phyloP scores from a whole-genome alignment of 2,329 filamentous ascomycete genomes.

The Aspergillus melleus region DNA sequence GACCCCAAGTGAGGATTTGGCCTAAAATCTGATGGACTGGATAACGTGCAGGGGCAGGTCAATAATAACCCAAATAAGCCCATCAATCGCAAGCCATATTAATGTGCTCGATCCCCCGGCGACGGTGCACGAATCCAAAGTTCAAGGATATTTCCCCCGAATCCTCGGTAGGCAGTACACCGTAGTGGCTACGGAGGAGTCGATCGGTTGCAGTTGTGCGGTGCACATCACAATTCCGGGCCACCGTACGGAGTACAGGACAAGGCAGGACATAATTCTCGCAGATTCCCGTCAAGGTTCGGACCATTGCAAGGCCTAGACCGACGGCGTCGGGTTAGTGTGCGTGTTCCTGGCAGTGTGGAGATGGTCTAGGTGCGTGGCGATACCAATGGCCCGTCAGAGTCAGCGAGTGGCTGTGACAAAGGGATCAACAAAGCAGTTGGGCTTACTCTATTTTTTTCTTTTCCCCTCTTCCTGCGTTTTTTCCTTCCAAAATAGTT shows the following conservation, averaged over 20 bases:
- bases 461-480: neutral
- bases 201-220: slow-evolving; percentile 10
- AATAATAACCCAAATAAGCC: neutral
- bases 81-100: neutral
- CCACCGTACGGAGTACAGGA: slow-evolving; percentile 6
- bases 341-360: slow-evolving; percentile 20
- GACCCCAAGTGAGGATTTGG: neutral
- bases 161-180: neutral
- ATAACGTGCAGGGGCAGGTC: no score
- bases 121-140: neutral
- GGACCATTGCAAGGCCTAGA: slow-evolving; percentile 26
- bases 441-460: neutral
- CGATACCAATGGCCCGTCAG: slow-evolving; percentile 3
- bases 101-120: no score
- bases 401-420: neutral
- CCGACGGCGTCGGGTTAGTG: slow-evolving; percentile 23
- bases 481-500: neutral
- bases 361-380: slow-evolving; percentile 20
- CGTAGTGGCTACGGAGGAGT: slow-evolving; percentile 1
- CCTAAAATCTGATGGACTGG: neutral
- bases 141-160: neutral
- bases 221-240: slow-evolving; percentile 21
- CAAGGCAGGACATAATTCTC: slow-evolving; percentile 2
- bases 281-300: slow-evolving; percentile 20
- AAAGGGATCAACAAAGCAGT: neutral